phyloP scores from a whole-genome alignment of 768 basidiomycete species.

The Tulasnella sp. region DNA sequence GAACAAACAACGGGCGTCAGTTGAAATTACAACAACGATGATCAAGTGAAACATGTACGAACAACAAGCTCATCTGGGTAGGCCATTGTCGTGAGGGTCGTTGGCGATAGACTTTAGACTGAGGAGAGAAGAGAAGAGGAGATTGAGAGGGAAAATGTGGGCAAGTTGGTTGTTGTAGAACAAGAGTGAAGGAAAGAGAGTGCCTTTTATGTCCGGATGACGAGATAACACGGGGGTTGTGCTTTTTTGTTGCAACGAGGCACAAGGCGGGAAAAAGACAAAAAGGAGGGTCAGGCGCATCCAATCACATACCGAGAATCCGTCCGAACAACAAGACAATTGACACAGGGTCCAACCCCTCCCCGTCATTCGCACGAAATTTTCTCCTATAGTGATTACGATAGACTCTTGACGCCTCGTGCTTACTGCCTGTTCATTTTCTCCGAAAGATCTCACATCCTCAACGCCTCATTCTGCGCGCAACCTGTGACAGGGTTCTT shows the following conservation, averaged over 20 bases:
- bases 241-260: conserved; percentile 1
- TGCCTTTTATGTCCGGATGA: background rate
- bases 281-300: background rate
- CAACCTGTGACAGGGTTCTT: too few species aligned
- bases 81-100: background rate
- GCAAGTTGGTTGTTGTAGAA: background rate
- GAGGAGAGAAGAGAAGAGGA: background rate
- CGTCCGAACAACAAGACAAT: background rate
- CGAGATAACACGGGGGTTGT: background rate
- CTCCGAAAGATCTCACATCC: background rate
- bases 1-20: conserved; percentile 9
- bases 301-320: background rate
- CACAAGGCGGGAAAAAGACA: background rate
- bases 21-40: background rate
- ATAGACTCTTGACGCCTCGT: background rate
- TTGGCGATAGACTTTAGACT: background rate
- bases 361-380: background rate
- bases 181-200: background rate
- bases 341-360: background rate
- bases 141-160: background rate
- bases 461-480: too few species aligned
- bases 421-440: background rate
- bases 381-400: background rate
- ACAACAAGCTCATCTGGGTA: conserved; percentile 5
- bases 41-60: background rate